These are phyloP conservation scores for Lactifluus pinguis DNA, from an alignment of 768 basidiomycete species.

Conservation along the genomic window DNA sequence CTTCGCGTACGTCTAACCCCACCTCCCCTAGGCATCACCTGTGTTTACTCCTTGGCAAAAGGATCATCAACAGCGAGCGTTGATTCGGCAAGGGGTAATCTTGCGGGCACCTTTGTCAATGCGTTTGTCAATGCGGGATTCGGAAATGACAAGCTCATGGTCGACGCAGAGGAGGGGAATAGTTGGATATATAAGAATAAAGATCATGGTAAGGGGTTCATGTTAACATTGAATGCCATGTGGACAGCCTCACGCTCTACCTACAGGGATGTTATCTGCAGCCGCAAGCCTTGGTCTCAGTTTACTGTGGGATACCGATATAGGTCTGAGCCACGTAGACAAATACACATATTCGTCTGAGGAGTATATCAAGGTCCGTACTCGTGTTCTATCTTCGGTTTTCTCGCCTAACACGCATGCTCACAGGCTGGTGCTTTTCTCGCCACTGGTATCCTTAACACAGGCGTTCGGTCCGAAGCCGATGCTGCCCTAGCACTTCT, in stretches of 20 bases:
- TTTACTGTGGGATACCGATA: conserved; percentile 93
- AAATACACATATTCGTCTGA: conserved; percentile 96
- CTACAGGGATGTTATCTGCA: conserved; percentile 87
- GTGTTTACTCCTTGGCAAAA: conserved; percentile 22
- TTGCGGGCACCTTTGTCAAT: conserved; percentile 97
- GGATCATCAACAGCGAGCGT: conserved; percentile 66
- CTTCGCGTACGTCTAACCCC: conserved; percentile 49
- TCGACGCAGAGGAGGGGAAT: conserved; percentile 89
- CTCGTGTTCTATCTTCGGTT: background rate
- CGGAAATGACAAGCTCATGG: conserved; percentile 98
- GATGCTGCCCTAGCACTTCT: conserved; percentile 90
- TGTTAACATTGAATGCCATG: background rate
- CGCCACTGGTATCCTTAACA: conserved; percentile 88
- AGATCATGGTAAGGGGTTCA: conserved; percentile 64
- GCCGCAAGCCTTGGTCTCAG: conserved; percentile 90
- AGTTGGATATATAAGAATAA: conserved; percentile 99
- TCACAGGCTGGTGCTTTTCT: conserved; percentile 80
- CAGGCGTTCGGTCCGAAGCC: conserved; percentile 82
- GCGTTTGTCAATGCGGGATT: conserved; percentile 99
- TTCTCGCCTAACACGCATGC: background rate
- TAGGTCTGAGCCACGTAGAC: conserved; percentile 89
- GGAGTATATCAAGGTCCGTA: conserved; percentile 81
- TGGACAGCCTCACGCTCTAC: background rate
- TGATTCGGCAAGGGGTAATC: conserved; percentile 88
- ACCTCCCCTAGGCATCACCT: background rate